Percentiles rank a stretch among this genome's conserved stretches.
Conservation (phyloP, 2,329 filamentous ascomycete genomes). For the Talaromyces sp. region DNA sequence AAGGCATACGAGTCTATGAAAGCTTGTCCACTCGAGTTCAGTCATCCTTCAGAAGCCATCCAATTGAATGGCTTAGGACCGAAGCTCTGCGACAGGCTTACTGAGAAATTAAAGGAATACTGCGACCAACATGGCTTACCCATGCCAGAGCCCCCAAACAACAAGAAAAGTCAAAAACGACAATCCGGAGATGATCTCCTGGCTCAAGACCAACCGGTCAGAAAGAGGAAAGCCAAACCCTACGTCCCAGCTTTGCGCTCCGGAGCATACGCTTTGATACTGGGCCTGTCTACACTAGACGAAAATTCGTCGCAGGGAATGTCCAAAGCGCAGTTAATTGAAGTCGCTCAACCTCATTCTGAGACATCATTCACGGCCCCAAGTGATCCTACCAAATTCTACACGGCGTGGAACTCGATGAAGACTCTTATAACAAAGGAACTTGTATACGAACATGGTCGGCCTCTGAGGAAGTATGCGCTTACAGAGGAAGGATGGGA, state of each 20-base stretch:
- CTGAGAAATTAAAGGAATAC: slow-evolving; percentile 53
- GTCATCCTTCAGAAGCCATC: slow-evolving; percentile 69
- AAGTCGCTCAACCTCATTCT: slow-evolving; percentile 66
- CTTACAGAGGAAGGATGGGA: slow-evolving; percentile 77
- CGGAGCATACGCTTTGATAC: slow-evolving; percentile 67
- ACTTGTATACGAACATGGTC: slow-evolving; percentile 66
- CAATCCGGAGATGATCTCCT: slow-evolving; percentile 28
- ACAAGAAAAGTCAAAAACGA: slow-evolving; percentile 31
- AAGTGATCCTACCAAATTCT: slow-evolving; percentile 63
- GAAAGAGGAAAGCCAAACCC: slow-evolving; percentile 58
- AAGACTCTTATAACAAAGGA: slow-evolving; percentile 71
- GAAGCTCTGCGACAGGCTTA: slow-evolving; percentile 66
- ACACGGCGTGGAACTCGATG: slow-evolving; percentile 81
- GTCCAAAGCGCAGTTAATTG: slow-evolving; percentile 65
- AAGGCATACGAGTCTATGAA: slow-evolving; percentile 74
- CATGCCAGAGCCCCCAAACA: slow-evolving; percentile 59
- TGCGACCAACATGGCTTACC: slow-evolving; percentile 65
- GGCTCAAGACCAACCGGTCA: slow-evolving; percentile 43
- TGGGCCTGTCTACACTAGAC: slow-evolving; percentile 61
- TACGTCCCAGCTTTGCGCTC: slow-evolving; percentile 72
- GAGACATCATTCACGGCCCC: slow-evolving; percentile 70
- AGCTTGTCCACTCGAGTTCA: slow-evolving; percentile 65
- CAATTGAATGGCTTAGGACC: slow-evolving; percentile 71
- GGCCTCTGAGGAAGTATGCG: slow-evolving; percentile 64
- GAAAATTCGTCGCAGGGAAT: slow-evolving; percentile 56